Evolutionary conservation across 768 basidiomycete species (phyloP), one percentile per base, ranked within the genome.

Genomic region (Crepidotus variabilis): DNA sequence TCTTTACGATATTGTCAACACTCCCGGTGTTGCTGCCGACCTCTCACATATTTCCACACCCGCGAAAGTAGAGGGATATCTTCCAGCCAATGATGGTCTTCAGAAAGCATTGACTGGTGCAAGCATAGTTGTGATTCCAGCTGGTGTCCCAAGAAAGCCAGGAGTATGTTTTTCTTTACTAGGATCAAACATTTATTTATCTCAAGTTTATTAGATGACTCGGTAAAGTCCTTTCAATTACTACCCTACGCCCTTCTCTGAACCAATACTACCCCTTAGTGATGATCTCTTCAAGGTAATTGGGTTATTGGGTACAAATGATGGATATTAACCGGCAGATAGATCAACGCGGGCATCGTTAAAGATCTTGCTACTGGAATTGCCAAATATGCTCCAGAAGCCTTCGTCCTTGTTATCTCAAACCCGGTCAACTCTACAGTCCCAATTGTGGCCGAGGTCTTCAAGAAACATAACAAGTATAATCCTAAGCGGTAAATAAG

Each of bases 351-450:
- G 55, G 94, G 94, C 48, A 99, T 99, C 70, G 90, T 98, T 57
- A 87, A 87, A 64, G 92, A 93, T 66, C 85, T 99, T 57, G 96
- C 95, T 14, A 88, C 84, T 34, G 94, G 91, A 32, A 91, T 94
- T 65, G 95, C 96, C 14, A 85, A 81, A 14, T 69, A 75, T 50
- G 84, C 85, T 45, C 96, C 96, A 57, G 94, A 94, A 68, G 97
- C 97, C 20, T 88, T 90, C 65, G 84, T 98, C 47, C 84, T 94
- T 50, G 94, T 99, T 63, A 98, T 99, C 72, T 96, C 97, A 64
- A 99, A 99, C 80, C 97, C 97, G 32, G 96, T 99, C 69, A 98
- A 99, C 84, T 98, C 96, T 45, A 98, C 97, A 36, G 96, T 98
- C 36, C 97, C 97, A 49, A 92, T 99, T 67, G 93, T 94, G 47